phyloP scores from a whole-genome alignment of 2,329 filamentous ascomycete species.

The Tothia fuscella region DNA sequence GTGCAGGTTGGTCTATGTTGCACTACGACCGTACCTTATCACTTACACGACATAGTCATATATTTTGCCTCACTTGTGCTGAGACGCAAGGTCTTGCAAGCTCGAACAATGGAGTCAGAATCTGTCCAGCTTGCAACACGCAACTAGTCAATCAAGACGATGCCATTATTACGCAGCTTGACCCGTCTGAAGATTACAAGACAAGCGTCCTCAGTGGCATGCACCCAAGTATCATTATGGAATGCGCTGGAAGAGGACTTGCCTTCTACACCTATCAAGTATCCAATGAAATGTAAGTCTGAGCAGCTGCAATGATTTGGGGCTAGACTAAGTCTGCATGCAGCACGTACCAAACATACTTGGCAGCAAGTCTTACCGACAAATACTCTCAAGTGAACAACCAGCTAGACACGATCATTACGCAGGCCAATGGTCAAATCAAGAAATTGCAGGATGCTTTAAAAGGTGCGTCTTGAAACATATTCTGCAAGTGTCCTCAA shows the following conservation, averaged over 20 bases:
- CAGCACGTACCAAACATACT: slow-evolving; percentile 65
- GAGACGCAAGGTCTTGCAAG: slow-evolving; percentile 47
- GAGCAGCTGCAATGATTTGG: neutral
- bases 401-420: slow-evolving; percentile 60
- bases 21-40: neutral
- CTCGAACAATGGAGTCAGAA: slow-evolving; percentile 39
- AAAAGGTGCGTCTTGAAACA: slow-evolving; percentile 38
- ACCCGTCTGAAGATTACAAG: slow-evolving; percentile 81
- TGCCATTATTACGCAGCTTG: slow-evolving; percentile 57
- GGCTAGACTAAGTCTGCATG: slow-evolving; percentile 13
- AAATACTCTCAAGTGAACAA: slow-evolving; percentile 54
- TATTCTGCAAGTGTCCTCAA: neutral
- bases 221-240: slow-evolving; percentile 70
- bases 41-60: slow-evolving; percentile 46
- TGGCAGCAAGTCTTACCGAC: slow-evolving; percentile 58
- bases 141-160: slow-evolving; percentile 61
- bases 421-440: slow-evolving; percentile 65
- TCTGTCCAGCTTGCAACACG: slow-evolving; percentile 66
- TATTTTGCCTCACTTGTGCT: slow-evolving; percentile 72
- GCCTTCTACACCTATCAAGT: slow-evolving; percentile 82
- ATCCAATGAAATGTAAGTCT: slow-evolving; percentile 61
- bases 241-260: slow-evolving; percentile 68
- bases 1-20: slow-evolving; percentile 50
- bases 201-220: slow-evolving; percentile 74
- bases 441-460: slow-evolving; percentile 53